These are phyloP conservation scores for Inga laurina DNA, from an alignment of 306 rosid genomes.

Conservation along the genomic window DNA sequence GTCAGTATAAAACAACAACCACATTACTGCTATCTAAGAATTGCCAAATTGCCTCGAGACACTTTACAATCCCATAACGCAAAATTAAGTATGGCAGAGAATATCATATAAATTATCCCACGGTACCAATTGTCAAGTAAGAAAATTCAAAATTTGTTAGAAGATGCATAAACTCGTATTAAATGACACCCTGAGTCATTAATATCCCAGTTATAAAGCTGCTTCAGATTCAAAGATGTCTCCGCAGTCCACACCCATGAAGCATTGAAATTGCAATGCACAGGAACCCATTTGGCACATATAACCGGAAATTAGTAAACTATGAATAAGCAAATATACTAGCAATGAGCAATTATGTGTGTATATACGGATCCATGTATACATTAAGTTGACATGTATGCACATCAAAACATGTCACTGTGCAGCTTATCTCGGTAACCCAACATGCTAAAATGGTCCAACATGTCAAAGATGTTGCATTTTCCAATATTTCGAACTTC, in stretches of 20 bases:
- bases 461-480: slow-evolving; percentile 23
- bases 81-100: neutral
- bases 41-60: neutral
- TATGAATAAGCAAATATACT: neutral
- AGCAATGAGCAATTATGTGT: neutral
- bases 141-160: neutral
- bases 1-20: neutral
- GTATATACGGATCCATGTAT: neutral
- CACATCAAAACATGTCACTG: slow-evolving; percentile 13
- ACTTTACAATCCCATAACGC: neutral
- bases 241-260: slow-evolving; percentile 23
- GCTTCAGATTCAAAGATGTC: slow-evolving; percentile 11
- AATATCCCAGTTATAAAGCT: slow-evolving; percentile 11
- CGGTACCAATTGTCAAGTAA: neutral
- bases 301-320: neutral
- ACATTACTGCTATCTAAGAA: slow-evolving; percentile 1
- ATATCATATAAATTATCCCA: slow-evolving; percentile 3
- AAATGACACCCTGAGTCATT: neutral
- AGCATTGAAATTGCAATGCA: slow-evolving; percentile 24
- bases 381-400: slow-evolving; percentile 27
- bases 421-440: slow-evolving; percentile 40
- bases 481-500: slow-evolving; percentile 43
- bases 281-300: slow-evolving; percentile 9
- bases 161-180: neutral
- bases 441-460: slow-evolving; percentile 32